Percentiles rank a stretch among this genome's conserved stretches.
phyloP scores from a whole-genome alignment of 441 rosid species.

The Euphorbia celastroides region DNA sequence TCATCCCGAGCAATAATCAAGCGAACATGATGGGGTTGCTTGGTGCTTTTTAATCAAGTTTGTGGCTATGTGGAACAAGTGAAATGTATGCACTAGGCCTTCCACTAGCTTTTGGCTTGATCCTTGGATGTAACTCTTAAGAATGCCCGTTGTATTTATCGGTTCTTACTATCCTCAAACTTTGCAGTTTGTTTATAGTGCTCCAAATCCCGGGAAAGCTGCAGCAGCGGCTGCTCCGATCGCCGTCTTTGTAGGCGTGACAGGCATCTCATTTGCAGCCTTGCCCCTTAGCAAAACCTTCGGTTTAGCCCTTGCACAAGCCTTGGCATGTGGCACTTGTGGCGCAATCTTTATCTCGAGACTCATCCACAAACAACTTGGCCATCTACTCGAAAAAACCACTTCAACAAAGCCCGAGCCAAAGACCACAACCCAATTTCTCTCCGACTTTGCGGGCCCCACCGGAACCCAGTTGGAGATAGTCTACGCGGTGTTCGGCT shows the following conservation, averaged over 20 bases:
- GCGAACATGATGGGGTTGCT: too few relatives aligned
- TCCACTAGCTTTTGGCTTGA: not conserved
- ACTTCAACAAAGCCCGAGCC: conserved; percentile 34
- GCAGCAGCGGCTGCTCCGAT: conserved; percentile 96
- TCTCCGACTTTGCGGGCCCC: conserved; percentile 93
- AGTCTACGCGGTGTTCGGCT: conserved; percentile 92
- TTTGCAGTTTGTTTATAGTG: conserved; percentile 93
- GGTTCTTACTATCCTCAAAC: conserved; percentile 16
- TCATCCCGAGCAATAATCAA: too few relatives aligned
- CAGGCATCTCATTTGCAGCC: conserved; percentile 82
- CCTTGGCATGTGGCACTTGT: conserved; percentile 77
- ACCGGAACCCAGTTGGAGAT: conserved; percentile 86
- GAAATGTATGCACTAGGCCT: too few relatives aligned
- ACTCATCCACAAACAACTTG: conserved; percentile 74
- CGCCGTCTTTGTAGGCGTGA: conserved; percentile 78
- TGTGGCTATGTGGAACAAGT: too few relatives aligned
- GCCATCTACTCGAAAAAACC: conserved; percentile 72
- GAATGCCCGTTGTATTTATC: not conserved
- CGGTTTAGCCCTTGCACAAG: conserved; percentile 61
- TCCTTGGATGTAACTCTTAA: not conserved
- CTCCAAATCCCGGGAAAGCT: conserved; percentile 96
- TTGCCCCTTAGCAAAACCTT: conserved; percentile 75
- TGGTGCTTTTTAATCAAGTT: too few relatives aligned
- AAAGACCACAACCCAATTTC: conserved; percentile 42
- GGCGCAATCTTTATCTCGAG: conserved; percentile 74